Percentiles rank a stretch among this genome's conserved stretches.
Evolutionary conservation across 2,329 filamentous ascomycete genomes (phyloP).

Genomic region (Lojkania enalia): DNA sequence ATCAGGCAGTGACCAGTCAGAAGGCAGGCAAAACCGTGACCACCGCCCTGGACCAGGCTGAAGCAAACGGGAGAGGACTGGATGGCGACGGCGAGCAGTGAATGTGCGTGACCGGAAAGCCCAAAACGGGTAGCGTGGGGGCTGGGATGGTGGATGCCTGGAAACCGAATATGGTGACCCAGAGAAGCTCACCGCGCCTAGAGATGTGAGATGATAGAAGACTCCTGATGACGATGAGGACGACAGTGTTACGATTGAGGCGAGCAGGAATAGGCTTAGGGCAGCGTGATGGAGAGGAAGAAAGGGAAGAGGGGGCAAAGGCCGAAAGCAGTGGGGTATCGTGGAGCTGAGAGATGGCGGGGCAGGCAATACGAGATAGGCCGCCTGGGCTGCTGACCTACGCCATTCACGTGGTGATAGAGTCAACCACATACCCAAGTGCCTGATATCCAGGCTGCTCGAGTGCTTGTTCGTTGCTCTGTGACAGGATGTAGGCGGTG

Average conservation of each 20-base stretch:
- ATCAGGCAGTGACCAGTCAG: slow-evolving; percentile 25
- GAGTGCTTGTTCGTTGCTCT: too few relatives aligned
- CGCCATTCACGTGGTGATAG: slow-evolving; percentile 9
- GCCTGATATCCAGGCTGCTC: background rate
- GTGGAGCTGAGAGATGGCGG: slow-evolving; percentile 10
- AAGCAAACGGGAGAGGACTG: slow-evolving; percentile 15
- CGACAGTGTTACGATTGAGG: slow-evolving; percentile 5
- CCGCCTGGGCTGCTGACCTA: slow-evolving; percentile 3
- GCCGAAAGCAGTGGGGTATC: slow-evolving; percentile 6
- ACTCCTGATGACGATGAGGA: slow-evolving; percentile 7
- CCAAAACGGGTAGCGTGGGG: slow-evolving; percentile 29
- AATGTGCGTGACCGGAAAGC: slow-evolving; percentile 31
- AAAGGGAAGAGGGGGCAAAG: slow-evolving; percentile 3
- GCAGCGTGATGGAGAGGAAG: slow-evolving; percentile 7
- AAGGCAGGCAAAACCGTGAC: slow-evolving; percentile 13
- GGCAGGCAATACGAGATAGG: slow-evolving; percentile 11
- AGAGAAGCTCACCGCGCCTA: slow-evolving; percentile 1
- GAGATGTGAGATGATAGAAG: slow-evolving; percentile 6
- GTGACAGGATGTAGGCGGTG: too few relatives aligned
- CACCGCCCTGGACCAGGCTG: slow-evolving; percentile 24
- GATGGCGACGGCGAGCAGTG: slow-evolving; percentile 15
- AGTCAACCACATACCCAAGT: background rate
- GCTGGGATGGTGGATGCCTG: slow-evolving; percentile 25
- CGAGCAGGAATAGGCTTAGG: slow-evolving; percentile 7
- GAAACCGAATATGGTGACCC: slow-evolving; percentile 6